A percentile compares a stretch with the other conserved stretches of the same genome.
phyloP scores from a whole-genome alignment of 2,329 filamentous ascomycete genomes.

The Aaosphaeria pasadenensis region DNA sequence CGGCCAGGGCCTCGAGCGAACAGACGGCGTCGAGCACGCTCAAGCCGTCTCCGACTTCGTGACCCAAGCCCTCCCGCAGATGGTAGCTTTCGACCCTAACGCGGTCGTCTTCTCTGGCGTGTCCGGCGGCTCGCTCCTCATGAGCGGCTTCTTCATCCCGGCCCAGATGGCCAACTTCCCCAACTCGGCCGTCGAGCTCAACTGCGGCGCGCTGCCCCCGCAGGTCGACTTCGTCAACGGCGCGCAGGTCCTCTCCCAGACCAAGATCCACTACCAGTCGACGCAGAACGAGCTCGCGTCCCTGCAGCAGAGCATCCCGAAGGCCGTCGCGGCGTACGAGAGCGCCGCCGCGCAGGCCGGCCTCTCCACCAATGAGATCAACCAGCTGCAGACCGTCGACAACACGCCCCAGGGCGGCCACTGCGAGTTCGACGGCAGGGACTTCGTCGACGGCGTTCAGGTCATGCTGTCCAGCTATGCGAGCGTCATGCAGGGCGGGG shows the following conservation, averaged over 20 bases:
- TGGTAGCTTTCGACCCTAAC: slow-evolving; percentile 52
- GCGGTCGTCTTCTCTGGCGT: slow-evolving; percentile 59
- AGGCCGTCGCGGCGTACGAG: slow-evolving; percentile 52
- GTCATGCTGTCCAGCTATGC: slow-evolving; percentile 54
- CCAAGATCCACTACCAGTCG: slow-evolving; percentile 57
- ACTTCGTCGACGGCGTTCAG: slow-evolving; percentile 56
- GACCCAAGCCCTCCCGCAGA: slow-evolving; percentile 48
- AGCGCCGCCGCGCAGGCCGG: slow-evolving; percentile 45
- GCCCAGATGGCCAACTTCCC: slow-evolving; percentile 52
- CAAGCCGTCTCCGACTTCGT: slow-evolving; percentile 56
- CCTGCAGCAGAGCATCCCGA: slow-evolving; percentile 52
- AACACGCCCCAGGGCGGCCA: slow-evolving; percentile 56
- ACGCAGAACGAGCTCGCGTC: slow-evolving; percentile 50
- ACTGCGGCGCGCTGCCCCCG: slow-evolving; percentile 54
- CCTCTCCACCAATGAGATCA: slow-evolving; percentile 45
- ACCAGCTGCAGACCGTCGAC: slow-evolving; percentile 55
- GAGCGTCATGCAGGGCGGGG: slow-evolving; percentile 53
- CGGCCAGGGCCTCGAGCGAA: slow-evolving; percentile 50
- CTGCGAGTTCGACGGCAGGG: slow-evolving; percentile 56
- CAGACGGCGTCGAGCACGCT: slow-evolving; percentile 55
- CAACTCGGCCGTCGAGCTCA: slow-evolving; percentile 53
- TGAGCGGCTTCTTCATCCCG: slow-evolving; percentile 58
- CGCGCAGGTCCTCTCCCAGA: slow-evolving; percentile 42
- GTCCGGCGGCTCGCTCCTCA: slow-evolving; percentile 52
- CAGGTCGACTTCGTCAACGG: slow-evolving; percentile 51